Percentiles rank a stretch among this genome's conserved stretches.
These are phyloP conservation scores for Globisporangium sylvaticum DNA, from an alignment of 352 stramenopile genomes.

Conservation along the genomic window DNA sequence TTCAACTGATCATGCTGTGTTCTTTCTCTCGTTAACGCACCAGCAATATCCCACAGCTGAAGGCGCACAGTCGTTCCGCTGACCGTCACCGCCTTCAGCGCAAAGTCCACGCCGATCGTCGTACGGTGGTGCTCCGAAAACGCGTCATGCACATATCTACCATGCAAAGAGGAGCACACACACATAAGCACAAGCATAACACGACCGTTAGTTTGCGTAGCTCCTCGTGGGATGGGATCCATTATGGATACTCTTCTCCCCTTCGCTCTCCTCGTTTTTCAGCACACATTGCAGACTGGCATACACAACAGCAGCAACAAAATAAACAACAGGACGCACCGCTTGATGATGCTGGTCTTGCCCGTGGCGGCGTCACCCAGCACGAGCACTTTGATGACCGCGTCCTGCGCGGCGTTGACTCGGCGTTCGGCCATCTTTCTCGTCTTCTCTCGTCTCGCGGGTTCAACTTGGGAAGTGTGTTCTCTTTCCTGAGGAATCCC, in stretches of 20 bases:
- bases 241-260: slow-evolving; percentile 2
- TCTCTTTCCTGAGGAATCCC: slow-evolving; percentile 2
- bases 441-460: not conserved
- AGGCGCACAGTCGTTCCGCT: slow-evolving; percentile 86
- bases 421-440: slow-evolving; percentile 58
- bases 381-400: slow-evolving; percentile 91
- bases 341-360: slow-evolving; percentile 92
- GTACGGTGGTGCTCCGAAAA: slow-evolving; percentile 92
- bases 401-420: slow-evolving; percentile 77
- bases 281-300: not conserved
- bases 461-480: slow-evolving; percentile 10
- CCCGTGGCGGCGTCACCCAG: slow-evolving; percentile 88
- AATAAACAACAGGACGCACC: slow-evolving; percentile 37
- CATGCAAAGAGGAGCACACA: not conserved
- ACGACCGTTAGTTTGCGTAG: not conserved
- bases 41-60: slow-evolving; percentile 93
- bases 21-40: slow-evolving; percentile 1
- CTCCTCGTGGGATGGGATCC: not conserved
- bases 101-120: slow-evolving; percentile 92
- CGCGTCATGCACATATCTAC: slow-evolving; percentile 86
- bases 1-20: not conserved
- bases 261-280: not conserved
- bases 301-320: not conserved
- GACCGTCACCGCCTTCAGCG: slow-evolving; percentile 87
- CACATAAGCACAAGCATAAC: not conserved